A percentile compares a stretch with the other conserved stretches of the same genome.
These are phyloP conservation scores for Cymbidium sinense DNA, from an alignment of 106 monocot species.

Conservation along the genomic window DNA sequence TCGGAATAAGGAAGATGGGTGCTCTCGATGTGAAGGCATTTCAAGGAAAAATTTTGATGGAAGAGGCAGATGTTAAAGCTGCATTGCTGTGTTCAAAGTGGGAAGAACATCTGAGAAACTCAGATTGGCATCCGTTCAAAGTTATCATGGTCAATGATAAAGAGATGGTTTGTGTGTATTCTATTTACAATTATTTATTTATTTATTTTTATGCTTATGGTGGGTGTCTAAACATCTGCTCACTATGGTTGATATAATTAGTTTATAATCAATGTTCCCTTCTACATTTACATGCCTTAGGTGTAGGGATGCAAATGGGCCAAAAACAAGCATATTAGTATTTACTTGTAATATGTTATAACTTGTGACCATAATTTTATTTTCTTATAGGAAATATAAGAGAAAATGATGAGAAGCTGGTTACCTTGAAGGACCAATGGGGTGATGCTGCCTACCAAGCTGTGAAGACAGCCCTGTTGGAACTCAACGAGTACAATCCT, in stretches of 20 bases:
- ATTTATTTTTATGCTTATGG: not conserved
- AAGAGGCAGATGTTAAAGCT: conserved; percentile 32
- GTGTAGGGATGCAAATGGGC: too few relatives aligned
- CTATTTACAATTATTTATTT: not conserved
- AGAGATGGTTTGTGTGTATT: not conserved
- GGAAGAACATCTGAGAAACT: conserved; percentile 45
- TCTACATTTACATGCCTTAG: too few relatives aligned
- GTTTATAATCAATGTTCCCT: too few relatives aligned
- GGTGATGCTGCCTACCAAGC: conserved; percentile 28
- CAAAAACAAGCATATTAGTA: too few relatives aligned
- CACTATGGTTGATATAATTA: too few relatives aligned
- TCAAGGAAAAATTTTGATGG: conserved; percentile 21
- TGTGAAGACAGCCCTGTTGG: conserved; percentile 18
- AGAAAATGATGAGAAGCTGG: conserved; percentile 26
- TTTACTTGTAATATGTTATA: not conserved
- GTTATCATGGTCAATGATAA: conserved; percentile 25
- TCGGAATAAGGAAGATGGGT: conserved; percentile 65
- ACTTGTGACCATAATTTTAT: not conserved
- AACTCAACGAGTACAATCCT: conserved; percentile 32
- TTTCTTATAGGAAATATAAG: conserved; percentile 18
- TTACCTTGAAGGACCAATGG: conserved; percentile 12
- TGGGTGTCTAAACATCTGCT: too few relatives aligned
- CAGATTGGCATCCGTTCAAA: conserved; percentile 55
- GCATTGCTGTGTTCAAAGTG: conserved; percentile 28
- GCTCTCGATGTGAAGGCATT: conserved; percentile 51